Evolutionary conservation across 2,329 filamentous ascomycete species (phyloP), one percentile per base, ranked within the genome.

Genomic region (Elsinoe fawcettii): DNA sequence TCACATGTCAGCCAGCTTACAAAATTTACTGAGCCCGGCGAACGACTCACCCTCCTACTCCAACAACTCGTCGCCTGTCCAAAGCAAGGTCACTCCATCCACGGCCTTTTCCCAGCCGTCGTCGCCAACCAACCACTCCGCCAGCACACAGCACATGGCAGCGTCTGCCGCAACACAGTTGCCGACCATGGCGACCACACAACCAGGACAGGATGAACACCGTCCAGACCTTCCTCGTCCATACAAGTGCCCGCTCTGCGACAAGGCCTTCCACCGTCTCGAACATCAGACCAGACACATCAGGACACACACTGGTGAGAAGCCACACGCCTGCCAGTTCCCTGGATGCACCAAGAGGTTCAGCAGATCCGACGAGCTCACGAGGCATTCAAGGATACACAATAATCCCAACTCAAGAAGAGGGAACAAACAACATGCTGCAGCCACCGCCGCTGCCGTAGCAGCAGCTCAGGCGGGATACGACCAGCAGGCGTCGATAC

Each of bases 201-300:
- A 75, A 77, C 84, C 67, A 80, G 86, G 84, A 49, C 82, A 83
- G 46, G 79, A 78, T 63, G 80, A 84, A 59, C 83, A 88, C 67
- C 82, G 73, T 73, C 89, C 80, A 78, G 92, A 97, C 73, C 82
- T 97, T 56, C 93, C 93, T 59, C 86, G 93, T 58, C 92, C 92
- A 0, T 99, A 99, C 84, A 97, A 97, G 79, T 99, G 92, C 74
- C 91, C 92, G 60, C 83, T 99, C 62, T 99, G 93, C 78, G 92
- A 96, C 68, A 95, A 96, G 80, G 92, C 93, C 60, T 99, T 99
- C 76, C 93, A 97, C 79, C 90, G 93, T 62, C 81, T 99, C 41
- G 92, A 97, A 77, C 92, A 97, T 73, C 92, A 96, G 79, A 86
- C 83, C 59, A 75, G 85, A 66, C 92, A 99, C 74, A 97, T 97